Evolutionary conservation across 2,329 filamentous ascomycete genomes (phyloP).

Genomic region (Teratosphaeria pseudoeucalypti): DNA sequence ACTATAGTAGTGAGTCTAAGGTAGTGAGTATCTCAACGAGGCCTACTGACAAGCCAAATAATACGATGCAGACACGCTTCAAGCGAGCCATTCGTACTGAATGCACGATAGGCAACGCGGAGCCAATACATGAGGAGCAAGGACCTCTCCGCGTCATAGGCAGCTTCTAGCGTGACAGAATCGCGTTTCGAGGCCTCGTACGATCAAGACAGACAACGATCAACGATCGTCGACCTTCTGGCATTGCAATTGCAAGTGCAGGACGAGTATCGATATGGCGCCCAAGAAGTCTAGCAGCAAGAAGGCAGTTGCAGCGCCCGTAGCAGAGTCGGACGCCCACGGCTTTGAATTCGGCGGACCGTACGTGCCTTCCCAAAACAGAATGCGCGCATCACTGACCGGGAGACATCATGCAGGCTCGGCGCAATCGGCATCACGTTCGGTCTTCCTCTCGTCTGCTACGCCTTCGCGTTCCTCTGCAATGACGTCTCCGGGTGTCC

Average conservation of each 20-base stretch:
- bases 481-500: constrained; percentile 91
- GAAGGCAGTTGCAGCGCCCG: neutral
- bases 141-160: neutral
- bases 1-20: neutral
- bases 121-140: neutral
- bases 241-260: neutral
- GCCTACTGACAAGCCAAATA: too few species aligned
- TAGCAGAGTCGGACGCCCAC: constrained; percentile 13
- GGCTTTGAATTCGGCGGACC: constrained; percentile 41
- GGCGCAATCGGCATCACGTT: constrained; percentile 71
- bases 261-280: neutral
- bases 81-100: too few species aligned
- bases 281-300: neutral
- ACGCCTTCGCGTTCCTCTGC: constrained; percentile 72
- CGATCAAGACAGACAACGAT: neutral
- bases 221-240: neutral
- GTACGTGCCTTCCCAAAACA: constrained; percentile 25
- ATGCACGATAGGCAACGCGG: too few species aligned
- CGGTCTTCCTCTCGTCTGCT: constrained; percentile 67
- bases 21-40: too few species aligned
- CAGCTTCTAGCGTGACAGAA: neutral
- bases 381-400: neutral
- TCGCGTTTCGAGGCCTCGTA: neutral
- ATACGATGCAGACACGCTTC: too few species aligned
- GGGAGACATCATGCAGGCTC: constrained; percentile 19